Evolutionary conservation across 2,329 filamentous ascomycete species (phyloP).

Genomic region (Fusarium clavum): DNA sequence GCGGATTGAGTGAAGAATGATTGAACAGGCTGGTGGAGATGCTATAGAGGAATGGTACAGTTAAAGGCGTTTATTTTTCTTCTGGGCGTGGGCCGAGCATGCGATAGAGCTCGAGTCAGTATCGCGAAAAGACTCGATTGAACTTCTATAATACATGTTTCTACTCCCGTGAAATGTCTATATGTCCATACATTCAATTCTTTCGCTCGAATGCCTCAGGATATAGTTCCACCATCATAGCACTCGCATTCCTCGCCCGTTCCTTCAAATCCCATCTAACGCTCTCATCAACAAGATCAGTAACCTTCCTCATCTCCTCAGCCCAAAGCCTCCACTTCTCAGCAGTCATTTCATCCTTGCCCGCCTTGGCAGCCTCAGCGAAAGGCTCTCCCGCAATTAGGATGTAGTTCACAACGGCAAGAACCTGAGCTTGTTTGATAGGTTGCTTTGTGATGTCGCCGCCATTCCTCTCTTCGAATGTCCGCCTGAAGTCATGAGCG

Average conservation of each 20-base stretch:
- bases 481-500: background rate
- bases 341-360: background rate
- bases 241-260: background rate
- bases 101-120: background rate
- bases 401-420: slow-evolving; percentile 1
- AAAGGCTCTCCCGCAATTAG: slow-evolving; percentile 4
- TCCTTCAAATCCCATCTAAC: background rate
- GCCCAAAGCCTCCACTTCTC: slow-evolving; percentile 25
- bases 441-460: fast-evolving
- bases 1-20: background rate
- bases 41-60: background rate
- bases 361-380: background rate
- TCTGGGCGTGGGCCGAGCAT: background rate
- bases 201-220: background rate
- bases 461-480: background rate
- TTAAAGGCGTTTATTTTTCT: background rate
- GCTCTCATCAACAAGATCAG: background rate
- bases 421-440: background rate
- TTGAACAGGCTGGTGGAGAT: background rate
- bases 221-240: slow-evolving; percentile 24
- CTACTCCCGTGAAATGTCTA: background rate
- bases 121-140: background rate
- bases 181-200: fast-evolving
- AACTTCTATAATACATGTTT: background rate
- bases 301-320: background rate